Evolutionary conservation across 1,284 basidiomycete species (phyloP), one percentile per base, ranked within the genome.

Genomic region (Phenoliferia sp.): DNA sequence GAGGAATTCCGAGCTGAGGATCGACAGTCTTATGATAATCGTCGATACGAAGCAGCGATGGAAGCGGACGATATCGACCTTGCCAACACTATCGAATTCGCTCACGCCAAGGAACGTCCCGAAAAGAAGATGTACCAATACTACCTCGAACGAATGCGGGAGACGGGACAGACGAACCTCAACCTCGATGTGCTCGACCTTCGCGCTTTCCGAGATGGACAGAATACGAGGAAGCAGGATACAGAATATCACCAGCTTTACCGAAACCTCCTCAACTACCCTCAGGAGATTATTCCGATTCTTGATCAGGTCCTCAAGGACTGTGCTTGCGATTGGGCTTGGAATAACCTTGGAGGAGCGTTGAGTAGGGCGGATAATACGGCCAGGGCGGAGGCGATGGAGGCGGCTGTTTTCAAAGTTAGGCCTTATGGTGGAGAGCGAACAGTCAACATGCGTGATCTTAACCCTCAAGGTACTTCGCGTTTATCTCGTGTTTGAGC

Each of bases 281-380:
- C 95, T 0, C 94, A 97, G 79, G 95, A 99, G 82, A 87, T 98
- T 62, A 85, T 99, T 54, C 95, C 95, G 2, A 91, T 92, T 62
- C 94, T 97, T 88, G 96, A 99, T 83, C 92, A 94, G 76, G 89
- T 94, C 0, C 82, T 98, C 73, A 92, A 94, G 80, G 94, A 98
- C 32, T 64, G 63, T n/a, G 72, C 72, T 59, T 58, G 71, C 59
- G 72, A 73, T 29, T 73, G 67, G 66, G 72, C 72, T 26, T 73
- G 66, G 57, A 66, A 68, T 59, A 65, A 73, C 48, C 61, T 73
- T 28, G 72, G 72, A 2, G 50, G 54, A 7, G 63, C 59, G 26
- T 64, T 67, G 0, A 63, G 61, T 48, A 44, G 68, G 26, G 26
- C 52, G 16, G 72, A 73, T 57, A 73, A 73, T 59, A 65, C 63